These are phyloP conservation scores for Cladosporium sp. DNA, from an alignment of 2,329 filamentous ascomycete genomes.

Conservation along the genomic window DNA sequence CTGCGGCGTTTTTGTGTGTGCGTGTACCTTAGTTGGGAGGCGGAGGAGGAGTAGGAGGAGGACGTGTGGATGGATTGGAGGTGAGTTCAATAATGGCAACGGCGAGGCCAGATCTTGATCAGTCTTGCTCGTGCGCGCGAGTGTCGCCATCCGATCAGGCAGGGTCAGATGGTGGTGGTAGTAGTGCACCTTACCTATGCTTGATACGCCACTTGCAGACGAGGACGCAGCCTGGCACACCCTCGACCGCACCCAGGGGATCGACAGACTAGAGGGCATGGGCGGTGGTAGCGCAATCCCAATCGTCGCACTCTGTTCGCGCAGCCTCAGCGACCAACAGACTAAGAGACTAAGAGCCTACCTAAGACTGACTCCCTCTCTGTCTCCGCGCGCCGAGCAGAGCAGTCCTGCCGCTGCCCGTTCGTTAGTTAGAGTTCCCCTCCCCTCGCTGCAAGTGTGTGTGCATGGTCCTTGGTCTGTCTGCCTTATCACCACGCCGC, in stretches of 20 bases:
- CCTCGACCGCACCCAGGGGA: not conserved
- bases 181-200: not conserved
- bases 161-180: not conserved
- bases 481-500: not conserved
- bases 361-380: not conserved
- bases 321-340: not conserved
- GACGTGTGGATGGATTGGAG: not conserved
- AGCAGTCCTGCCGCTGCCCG: not conserved
- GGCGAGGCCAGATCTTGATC: constrained; percentile 3
- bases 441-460: not conserved
- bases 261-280: constrained; percentile 1
- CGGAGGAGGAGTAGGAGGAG: not conserved
- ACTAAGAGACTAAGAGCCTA: not conserved
- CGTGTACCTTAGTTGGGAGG: not conserved
- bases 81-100: constrained; percentile 4
- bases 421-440: not conserved
- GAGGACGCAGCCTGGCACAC: not conserved
- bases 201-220: not conserved
- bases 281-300: not conserved
- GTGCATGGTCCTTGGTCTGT: not conserved
- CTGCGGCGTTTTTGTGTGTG: not conserved
- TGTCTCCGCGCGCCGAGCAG: not conserved
- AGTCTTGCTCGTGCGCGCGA: not conserved
- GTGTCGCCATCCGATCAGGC: not conserved
- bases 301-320: not conserved